Base-by-base conservation (phyloP, 2,329 filamentous ascomycete genomes). In the Phyllosticta capitalensis region DNA sequence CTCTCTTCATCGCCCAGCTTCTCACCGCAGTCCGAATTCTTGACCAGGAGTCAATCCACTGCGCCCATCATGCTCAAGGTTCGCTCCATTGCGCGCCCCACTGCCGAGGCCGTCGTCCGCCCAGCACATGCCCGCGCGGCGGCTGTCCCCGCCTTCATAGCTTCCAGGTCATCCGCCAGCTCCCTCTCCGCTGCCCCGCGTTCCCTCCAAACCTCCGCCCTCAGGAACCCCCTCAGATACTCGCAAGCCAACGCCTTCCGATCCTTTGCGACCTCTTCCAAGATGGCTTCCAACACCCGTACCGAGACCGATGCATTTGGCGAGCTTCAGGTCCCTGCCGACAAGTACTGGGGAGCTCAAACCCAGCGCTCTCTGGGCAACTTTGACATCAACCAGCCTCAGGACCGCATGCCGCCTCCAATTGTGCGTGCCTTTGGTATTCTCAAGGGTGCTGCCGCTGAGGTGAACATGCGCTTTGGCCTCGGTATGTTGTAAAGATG, bases 291-390 rank as follows among this genome's bases (percentile, higher is more conserved):
- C 52, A 69, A 67, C 59, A 88, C 86, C 65, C 85, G 94, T 77
- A 90, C 87, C 70, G 94, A 99, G 79, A 94, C 85, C 77, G 94
- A 99, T 81, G 94, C 94, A 76, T 97, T 97, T 81, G 94, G 94
- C 78, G 91, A 95, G 80, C 84, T 99, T 75, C 85, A 96, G 80
- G 92, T 97, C 67, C 83, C 88, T 50, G 82, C 83, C 65, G 90
- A 96, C 84, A 92, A 88, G 81, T 99, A 99, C 83, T 99, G 94
- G 92, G 94, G 94, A 72, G 92, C 92, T 63, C 92, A 96, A 82
- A 96, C 92, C 58, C 88, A 96, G 83, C 87, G 92, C 66, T 97
- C 92, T 56, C 83, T 97, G 74, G 87, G 89, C 76, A 99, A 99
- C 82, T 99, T 99, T 83, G 88, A 88, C 76, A 97, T 99, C 85